Conservation (phyloP, 2,329 filamentous ascomycete genomes). For the Phyllosticta citrichinensis region DNA sequence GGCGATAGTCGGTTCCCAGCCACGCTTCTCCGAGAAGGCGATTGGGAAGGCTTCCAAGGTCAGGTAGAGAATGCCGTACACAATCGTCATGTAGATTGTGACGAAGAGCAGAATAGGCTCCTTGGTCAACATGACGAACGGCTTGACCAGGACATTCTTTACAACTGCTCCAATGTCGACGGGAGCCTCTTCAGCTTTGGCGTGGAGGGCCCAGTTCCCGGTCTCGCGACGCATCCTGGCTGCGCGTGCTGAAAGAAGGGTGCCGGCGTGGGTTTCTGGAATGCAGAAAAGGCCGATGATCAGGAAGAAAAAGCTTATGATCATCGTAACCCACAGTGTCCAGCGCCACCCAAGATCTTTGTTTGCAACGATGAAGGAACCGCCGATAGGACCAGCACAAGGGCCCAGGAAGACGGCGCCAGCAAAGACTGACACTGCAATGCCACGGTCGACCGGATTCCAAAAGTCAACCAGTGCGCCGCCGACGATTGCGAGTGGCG, state of each 20-base stretch:
- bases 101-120: constrained; percentile 41
- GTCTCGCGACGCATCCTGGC: constrained; percentile 38
- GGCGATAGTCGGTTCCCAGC: constrained; percentile 30
- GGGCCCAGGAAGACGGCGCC: constrained; percentile 41
- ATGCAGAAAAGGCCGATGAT: constrained; percentile 36
- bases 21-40: constrained; percentile 32
- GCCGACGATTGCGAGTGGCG: constrained; percentile 41
- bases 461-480: constrained; percentile 43
- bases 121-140: constrained; percentile 36
- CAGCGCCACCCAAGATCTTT: constrained; percentile 44
- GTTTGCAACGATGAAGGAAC: constrained; percentile 40
- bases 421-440: constrained; percentile 36
- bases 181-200: constrained; percentile 34
- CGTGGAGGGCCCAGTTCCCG: constrained; percentile 37
- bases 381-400: constrained; percentile 35
- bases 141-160: constrained; percentile 36
- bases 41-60: constrained; percentile 41
- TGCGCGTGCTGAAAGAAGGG: constrained; percentile 41
- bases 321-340: constrained; percentile 47
- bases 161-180: constrained; percentile 30
- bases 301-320: constrained; percentile 35
- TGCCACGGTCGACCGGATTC: constrained; percentile 36
- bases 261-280: constrained; percentile 41
- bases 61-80: constrained; percentile 38
- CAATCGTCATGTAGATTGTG: constrained; percentile 29